Evolutionary conservation across 306 rosid species (phyloP).

Genomic region (Trifolium pratense): DNA sequence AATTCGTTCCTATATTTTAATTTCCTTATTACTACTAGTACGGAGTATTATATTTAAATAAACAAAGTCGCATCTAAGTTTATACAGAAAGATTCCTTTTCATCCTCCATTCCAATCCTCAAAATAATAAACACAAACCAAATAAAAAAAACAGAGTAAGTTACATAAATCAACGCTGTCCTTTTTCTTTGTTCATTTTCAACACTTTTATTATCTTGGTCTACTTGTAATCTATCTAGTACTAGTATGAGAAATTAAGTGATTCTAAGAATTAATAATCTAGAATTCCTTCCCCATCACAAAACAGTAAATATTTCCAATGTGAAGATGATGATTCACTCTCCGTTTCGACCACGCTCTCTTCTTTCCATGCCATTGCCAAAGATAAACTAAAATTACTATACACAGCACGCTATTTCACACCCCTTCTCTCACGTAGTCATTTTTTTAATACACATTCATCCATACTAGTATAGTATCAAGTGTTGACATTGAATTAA

Average conservation of each 20-base stretch:
- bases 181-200: constrained; percentile 39
- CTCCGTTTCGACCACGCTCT: constrained; percentile 81
- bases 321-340: constrained; percentile 37
- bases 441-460: constrained; percentile 15
- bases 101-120: not conserved
- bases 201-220: constrained; percentile 31
- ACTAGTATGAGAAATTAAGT: not conserved
- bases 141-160: not conserved
- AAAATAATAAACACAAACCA: not conserved
- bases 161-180: constrained; percentile 43
- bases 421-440: constrained; percentile 71
- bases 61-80: constrained; percentile 7
- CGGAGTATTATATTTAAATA: too few species aligned
- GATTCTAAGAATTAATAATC: not conserved
- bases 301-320: constrained; percentile 54
- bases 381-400: constrained; percentile 43
- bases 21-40: not conserved
- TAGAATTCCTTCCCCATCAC: constrained; percentile 24
- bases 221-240: too few species aligned
- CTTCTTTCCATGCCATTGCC: constrained; percentile 58
- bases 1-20: not conserved
- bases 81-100: constrained; percentile 59
- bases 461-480: not conserved
- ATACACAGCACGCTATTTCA: constrained; percentile 64
- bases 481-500: constrained; percentile 37